These are phyloP conservation scores for Phylloporus scabripes DNA, from an alignment of 768 basidiomycete genomes.

Conservation along the genomic window DNA sequence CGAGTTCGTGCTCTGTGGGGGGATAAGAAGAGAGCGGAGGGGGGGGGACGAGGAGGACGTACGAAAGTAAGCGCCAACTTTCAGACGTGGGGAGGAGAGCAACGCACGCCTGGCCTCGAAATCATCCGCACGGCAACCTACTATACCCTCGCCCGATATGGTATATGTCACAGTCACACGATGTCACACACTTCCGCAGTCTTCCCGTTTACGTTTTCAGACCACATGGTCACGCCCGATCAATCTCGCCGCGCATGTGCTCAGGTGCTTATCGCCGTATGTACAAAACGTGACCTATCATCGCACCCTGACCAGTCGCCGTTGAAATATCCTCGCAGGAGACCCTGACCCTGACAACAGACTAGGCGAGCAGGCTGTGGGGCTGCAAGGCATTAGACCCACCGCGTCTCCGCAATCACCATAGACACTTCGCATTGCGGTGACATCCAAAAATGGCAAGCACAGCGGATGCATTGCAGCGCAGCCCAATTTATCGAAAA, in stretches of 20 bases:
- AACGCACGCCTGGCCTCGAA: slow-evolving; percentile 17
- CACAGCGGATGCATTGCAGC: no score
- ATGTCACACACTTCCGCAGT: slow-evolving; percentile 4
- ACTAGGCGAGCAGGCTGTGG: no score
- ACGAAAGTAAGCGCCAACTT: slow-evolving; percentile 21
- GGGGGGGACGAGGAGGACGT: slow-evolving; percentile 10
- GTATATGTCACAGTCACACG: neutral
- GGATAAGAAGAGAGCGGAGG: neutral
- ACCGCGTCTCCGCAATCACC: no score
- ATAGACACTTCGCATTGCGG: neutral
- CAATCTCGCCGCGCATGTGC: neutral
- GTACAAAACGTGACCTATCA: no score
- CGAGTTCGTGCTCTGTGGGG: slow-evolving; percentile 2
- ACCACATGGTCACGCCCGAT: slow-evolving; percentile 12
- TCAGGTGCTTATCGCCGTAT: neutral
- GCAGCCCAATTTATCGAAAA: neutral
- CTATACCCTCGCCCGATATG: slow-evolving; percentile 6
- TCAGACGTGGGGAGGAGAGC: slow-evolving; percentile 25
- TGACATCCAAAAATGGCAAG: no score
- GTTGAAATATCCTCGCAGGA: neutral
- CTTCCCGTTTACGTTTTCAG: slow-evolving; percentile 12
- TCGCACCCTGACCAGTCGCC: neutral
- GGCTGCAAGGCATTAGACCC: no score
- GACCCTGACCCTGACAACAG: neutral
- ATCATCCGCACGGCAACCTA: slow-evolving; percentile 5